These are phyloP conservation scores for Letharia columbiana DNA, from an alignment of 495 filamentous ascomycete species.

Conservation along the genomic window DNA sequence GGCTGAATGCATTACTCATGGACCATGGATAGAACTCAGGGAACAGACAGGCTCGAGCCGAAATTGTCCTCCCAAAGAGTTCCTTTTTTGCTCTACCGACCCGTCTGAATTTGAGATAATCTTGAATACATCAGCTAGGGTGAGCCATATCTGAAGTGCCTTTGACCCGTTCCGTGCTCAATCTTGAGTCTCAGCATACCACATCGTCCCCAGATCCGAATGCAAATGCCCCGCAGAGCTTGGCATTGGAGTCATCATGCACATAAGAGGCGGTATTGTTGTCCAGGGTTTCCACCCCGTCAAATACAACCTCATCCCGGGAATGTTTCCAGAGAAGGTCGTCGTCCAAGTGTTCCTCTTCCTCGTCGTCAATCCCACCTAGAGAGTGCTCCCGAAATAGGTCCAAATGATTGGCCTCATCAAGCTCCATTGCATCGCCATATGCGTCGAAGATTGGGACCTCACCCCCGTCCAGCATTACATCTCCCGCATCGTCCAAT, in stretches of 20 bases:
- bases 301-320: background rate
- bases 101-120: background rate
- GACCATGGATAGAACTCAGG: background rate
- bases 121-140: background rate
- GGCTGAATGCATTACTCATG: background rate
- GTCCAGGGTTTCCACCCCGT: background rate
- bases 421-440: conserved; percentile 3
- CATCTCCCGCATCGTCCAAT: background rate
- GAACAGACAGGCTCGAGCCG: background rate
- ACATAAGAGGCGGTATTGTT: background rate
- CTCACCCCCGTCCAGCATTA: background rate
- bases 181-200: background rate
- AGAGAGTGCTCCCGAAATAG: background rate
- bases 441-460: background rate
- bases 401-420: background rate
- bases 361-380: background rate
- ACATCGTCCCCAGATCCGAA: background rate
- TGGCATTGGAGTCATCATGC: background rate
- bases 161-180: background rate
- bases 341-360: background rate
- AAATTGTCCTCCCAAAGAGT: background rate
- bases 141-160: background rate
- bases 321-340: background rate
- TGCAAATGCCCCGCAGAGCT: background rate
- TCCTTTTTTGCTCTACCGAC: background rate